Evolutionary conservation across 1,284 basidiomycete genomes (phyloP).

Genomic region (Pseudozyma sp.): DNA sequence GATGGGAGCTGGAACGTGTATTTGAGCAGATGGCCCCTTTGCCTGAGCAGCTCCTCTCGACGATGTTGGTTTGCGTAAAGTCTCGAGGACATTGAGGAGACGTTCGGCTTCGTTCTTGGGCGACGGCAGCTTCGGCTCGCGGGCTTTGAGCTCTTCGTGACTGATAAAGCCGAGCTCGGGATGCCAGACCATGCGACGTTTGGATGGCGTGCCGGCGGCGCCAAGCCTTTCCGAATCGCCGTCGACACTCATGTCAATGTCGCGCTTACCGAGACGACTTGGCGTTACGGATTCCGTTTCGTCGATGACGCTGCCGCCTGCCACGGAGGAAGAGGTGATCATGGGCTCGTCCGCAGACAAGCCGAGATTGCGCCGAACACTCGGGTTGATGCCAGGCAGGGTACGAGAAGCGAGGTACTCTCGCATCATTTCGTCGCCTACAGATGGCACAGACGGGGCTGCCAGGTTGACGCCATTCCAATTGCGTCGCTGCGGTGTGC

Average conservation of each 20-base stretch:
- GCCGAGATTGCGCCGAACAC: conserved; percentile 22
- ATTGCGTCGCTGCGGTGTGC: conserved; percentile 44
- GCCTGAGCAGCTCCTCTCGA: conserved; percentile 41
- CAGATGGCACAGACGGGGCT: conserved; percentile 35
- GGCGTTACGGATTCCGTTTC: conserved; percentile 38
- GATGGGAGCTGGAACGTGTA: conserved; percentile 48
- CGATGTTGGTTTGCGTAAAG: conserved; percentile 64
- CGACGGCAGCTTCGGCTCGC: conserved; percentile 55
- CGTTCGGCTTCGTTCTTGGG: conserved; percentile 70
- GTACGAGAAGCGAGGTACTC: conserved; percentile 45
- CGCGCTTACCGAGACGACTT: conserved; percentile 43
- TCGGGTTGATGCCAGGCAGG: conserved; percentile 39
- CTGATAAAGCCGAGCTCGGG: conserved; percentile 63
- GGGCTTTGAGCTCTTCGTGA: conserved; percentile 58
- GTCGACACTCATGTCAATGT: conserved; percentile 52
- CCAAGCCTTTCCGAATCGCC: conserved; percentile 35
- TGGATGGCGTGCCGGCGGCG: conserved; percentile 40
- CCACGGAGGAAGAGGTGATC: conserved; percentile 25
- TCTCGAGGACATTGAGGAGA: conserved; percentile 69
- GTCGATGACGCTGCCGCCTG: conserved; percentile 35
- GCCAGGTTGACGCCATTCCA: conserved; percentile 61
- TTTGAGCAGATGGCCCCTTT: conserved; percentile 24
- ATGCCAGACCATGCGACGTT: conserved; percentile 66
- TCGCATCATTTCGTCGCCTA: conserved; percentile 59
- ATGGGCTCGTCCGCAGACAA: conserved; percentile 20